Base-by-base conservation (phyloP, 2,329 filamentous ascomycete species). In the Aspergillus glaucus region DNA sequence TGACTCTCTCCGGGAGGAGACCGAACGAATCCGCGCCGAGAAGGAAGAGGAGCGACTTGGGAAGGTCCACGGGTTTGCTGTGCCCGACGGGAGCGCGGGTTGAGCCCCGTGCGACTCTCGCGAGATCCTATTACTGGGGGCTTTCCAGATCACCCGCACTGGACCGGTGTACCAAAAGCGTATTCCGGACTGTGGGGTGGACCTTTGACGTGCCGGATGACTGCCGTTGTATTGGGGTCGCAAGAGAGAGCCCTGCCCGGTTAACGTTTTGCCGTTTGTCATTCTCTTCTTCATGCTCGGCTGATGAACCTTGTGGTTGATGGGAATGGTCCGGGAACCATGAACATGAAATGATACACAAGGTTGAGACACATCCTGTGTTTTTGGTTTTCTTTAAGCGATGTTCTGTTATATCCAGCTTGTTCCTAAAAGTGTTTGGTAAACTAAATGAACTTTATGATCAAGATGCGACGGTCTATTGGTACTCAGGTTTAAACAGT, bases 1-100 rank as follows among this genome's bases (percentile, higher is more conserved):
- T 60, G 85, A 89, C 60, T 88, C 85, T 52, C 72, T 97, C 66
- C 81, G 93, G 51, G 77, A 78, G 61, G 91, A 97, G 76, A 98
- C 93, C 0, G 88, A 95, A 66, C 81, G 79, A 3, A 65, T 92
- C 26, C 78, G 84, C 44, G 77, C 82, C 54, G 78, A 77, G 75
- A 91, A 86, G 68, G 92, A 96, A 69, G 85, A 89, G 58, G 88
- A 95, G 58, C 67, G 81, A 24, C 59, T 84, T 48, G 68, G 66
- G 34, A 67, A 62, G 51, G 50, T 70, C 17, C 49, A 64, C 24
- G 69, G 70, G 9, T 47, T 39, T 28, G 28, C 30, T 37, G 30
- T 21, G 55, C 43, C 55, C 22, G 57, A 60, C 47, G 58, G 59
- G 52, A 55, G 53, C 43, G 55, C 58, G 45, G 64, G 55, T 46